These are phyloP conservation scores for Ustilago curta DNA, from an alignment of 1,284 basidiomycete species.

Conservation along the genomic window DNA sequence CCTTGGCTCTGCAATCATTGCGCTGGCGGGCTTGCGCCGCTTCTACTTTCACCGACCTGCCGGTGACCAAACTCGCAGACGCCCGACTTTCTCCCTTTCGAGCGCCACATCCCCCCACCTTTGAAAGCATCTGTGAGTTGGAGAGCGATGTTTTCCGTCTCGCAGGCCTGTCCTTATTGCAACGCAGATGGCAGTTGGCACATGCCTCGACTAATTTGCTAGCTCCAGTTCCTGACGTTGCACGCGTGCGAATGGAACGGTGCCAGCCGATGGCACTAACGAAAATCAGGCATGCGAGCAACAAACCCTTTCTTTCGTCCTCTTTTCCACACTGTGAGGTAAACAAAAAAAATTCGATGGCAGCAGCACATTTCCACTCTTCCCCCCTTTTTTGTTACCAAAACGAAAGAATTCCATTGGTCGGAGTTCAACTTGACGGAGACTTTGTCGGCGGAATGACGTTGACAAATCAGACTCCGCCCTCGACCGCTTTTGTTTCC, in stretches of 20 bases:
- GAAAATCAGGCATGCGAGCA: conserved; percentile 1
- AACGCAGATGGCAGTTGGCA: background rate
- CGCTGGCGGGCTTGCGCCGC: too few species aligned
- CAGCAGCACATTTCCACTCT: background rate
- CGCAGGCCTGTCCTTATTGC: background rate
- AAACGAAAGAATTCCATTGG: conserved; percentile 2
- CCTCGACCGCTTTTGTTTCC: conserved; percentile 3
- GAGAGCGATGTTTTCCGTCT: too few species aligned
- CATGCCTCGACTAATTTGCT: conserved; percentile 5
- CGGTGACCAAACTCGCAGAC: conserved; percentile 7
- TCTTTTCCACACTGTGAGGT: background rate
- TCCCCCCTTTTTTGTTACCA: background rate
- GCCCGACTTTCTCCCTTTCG: background rate
- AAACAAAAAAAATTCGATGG: background rate
- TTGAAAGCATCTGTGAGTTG: too few species aligned
- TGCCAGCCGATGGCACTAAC: conserved; percentile 6
- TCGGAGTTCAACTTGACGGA: conserved; percentile 30
- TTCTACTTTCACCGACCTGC: conserved; percentile 3
- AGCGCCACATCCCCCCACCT: background rate
- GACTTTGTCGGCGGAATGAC: conserved; percentile 42
- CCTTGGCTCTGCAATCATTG: background rate
- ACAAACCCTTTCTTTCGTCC: background rate
- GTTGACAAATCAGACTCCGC: conserved; percentile 19
- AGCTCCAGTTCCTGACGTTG: conserved; percentile 8
- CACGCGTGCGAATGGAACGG: conserved; percentile 1